These are phyloP conservation scores for Fusarium sp. DNA, from an alignment of 2,329 filamentous ascomycete genomes.

Conservation along the genomic window DNA sequence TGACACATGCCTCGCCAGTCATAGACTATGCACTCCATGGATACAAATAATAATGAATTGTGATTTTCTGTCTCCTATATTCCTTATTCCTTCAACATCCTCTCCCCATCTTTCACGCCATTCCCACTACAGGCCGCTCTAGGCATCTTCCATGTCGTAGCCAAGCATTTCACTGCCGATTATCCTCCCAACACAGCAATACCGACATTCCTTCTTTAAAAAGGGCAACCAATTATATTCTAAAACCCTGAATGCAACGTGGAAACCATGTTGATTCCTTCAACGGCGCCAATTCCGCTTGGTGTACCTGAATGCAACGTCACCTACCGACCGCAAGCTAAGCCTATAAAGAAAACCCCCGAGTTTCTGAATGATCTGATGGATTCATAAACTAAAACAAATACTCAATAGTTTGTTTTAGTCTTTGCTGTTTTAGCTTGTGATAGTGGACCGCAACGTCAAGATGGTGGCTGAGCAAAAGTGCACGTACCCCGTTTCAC, in stretches of 20 bases:
- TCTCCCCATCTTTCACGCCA: neutral
- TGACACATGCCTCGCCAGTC: too few relatives aligned
- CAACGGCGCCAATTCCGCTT: neutral
- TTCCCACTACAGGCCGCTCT: neutral
- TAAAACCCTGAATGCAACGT: neutral
- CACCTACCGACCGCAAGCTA: neutral
- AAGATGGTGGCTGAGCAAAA: slow-evolving; percentile 11
- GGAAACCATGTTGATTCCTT: neutral
- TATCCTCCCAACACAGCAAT: neutral
- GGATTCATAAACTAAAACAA: neutral
- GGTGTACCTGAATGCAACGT: slow-evolving; percentile 1
- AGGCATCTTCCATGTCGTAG: too few relatives aligned
- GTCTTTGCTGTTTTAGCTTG: slow-evolving; percentile 2
- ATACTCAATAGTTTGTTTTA: neutral
- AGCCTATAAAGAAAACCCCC: neutral
- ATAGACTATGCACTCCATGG: neutral
- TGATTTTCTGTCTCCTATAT: neutral
- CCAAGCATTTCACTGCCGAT: neutral
- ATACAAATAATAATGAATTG: neutral
- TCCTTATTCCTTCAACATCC: neutral
- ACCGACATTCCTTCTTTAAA: neutral
- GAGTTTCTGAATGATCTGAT: neutral
- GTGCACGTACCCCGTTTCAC: neutral
- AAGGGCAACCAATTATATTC: neutral
- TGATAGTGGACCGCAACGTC: slow-evolving; percentile 9